A percentile compares a stretch with the other conserved stretches of the same genome.
Evolutionary conservation across 805 yeast genomes (phyloP).

Genomic region (Starmerella kuoi): DNA sequence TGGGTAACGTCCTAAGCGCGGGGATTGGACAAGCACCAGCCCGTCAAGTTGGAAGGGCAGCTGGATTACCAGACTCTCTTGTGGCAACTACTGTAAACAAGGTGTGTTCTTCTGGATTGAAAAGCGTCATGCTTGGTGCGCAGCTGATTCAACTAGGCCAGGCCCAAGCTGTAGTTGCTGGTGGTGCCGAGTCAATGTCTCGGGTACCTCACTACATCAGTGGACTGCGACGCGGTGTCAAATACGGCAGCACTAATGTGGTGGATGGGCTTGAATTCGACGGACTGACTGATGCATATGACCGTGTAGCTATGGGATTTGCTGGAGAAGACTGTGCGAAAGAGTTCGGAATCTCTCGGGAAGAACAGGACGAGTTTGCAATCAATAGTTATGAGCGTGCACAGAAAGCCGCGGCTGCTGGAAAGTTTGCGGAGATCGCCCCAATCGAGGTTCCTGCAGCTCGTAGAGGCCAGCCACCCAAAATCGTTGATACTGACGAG

Average conservation of each 20-base stretch:
- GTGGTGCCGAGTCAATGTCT: slow-evolving; percentile 97
- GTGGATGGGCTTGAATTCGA: slow-evolving; percentile 87
- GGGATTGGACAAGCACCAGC: slow-evolving; percentile 97
- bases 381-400: slow-evolving; percentile 75
- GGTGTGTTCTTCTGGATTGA: slow-evolving; percentile 95
- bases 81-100: slow-evolving; percentile 90
- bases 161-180: slow-evolving; percentile 88
- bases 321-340: slow-evolving; percentile 94
- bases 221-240: slow-evolving; percentile 71
- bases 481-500: slow-evolving; percentile 64
- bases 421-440: slow-evolving; percentile 77
- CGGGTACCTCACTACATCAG: slow-evolving; percentile 89
- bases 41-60: slow-evolving; percentile 87
- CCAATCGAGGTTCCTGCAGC: slow-evolving; percentile 84
- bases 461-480: slow-evolving; percentile 73
- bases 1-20: slow-evolving; percentile 67
- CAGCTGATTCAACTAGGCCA: slow-evolving; percentile 78
- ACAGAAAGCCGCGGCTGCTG: slow-evolving; percentile 62
- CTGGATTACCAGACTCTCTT: slow-evolving; percentile 70
- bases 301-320: slow-evolving; percentile 82
- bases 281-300: slow-evolving; percentile 88
- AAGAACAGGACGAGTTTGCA: slow-evolving; percentile 83
- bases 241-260: slow-evolving; percentile 68
- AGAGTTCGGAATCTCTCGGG: slow-evolving; percentile 65
- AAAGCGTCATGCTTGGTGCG: slow-evolving; percentile 79